A percentile compares a stretch with the other conserved stretches of the same genome.
Evolutionary conservation across 176 grass and related monocot species (phyloP).

Genomic region (Carex pumila): DNA sequence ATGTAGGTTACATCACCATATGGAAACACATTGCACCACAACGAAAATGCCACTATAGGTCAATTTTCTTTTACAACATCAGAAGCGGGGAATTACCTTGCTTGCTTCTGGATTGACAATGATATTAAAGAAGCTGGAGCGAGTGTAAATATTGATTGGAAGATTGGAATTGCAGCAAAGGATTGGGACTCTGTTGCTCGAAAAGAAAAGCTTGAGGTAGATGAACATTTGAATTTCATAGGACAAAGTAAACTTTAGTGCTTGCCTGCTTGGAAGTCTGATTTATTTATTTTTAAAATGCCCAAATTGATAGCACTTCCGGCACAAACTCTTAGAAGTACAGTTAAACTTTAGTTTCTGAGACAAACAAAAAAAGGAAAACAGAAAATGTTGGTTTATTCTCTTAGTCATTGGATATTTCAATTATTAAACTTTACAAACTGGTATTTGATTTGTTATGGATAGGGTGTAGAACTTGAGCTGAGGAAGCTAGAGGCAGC

Average conservation of each 20-base stretch:
- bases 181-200: constrained; percentile 87
- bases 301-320: background rate
- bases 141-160: constrained; percentile 81
- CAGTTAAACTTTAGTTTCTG: too few relatives aligned
- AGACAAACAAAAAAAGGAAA: background rate
- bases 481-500: constrained; percentile 67
- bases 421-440: background rate
- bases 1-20: constrained; percentile 83
- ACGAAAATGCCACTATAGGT: constrained; percentile 53
- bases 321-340: background rate
- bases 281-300: background rate
- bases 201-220: constrained; percentile 90
- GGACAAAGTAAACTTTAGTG: background rate
- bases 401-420: background rate
- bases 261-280: background rate
- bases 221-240: constrained; percentile 17
- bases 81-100: constrained; percentile 76
- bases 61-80: constrained; percentile 75
- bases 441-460: background rate
- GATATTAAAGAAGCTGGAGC: constrained; percentile 35
- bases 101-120: constrained; percentile 79
- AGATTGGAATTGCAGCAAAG: constrained; percentile 76
- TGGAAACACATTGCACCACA: constrained; percentile 72
- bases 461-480: constrained; percentile 66
- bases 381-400: background rate